Evolutionary conservation across 768 basidiomycete species (phyloP).

Genomic region (Austroboletus festivus): DNA sequence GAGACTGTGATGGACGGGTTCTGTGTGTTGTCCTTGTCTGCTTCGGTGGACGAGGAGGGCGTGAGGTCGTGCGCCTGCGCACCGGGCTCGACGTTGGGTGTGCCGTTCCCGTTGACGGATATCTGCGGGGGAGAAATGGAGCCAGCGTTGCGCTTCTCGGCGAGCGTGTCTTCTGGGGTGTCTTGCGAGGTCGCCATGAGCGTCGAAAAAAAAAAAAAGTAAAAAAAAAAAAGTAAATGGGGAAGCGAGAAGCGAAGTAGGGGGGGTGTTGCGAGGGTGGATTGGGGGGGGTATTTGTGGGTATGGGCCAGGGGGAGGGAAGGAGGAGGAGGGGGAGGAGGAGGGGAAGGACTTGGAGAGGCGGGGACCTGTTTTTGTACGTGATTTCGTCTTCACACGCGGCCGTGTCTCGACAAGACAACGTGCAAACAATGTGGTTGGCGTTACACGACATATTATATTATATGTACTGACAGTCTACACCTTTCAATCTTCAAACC

Average conservation of each 20-base stretch:
- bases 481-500: too few species aligned
- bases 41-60: constrained; percentile 32
- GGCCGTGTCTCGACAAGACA: constrained; percentile 9
- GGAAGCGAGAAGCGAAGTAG: too few species aligned
- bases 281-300: constrained; percentile 25
- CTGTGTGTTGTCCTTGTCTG: constrained; percentile 36
- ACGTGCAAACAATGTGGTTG: constrained; percentile 29
- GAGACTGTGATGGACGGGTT: constrained; percentile 35
- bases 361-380: constrained; percentile 28
- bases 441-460: constrained; percentile 1
- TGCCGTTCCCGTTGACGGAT: constrained; percentile 27
- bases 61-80: constrained; percentile 30
- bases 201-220: constrained; percentile 4
- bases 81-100: constrained; percentile 16
- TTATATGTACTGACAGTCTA: not conserved
- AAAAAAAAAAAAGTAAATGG: too few species aligned
- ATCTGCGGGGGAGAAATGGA: constrained; percentile 16
- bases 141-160: constrained; percentile 22
- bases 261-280: too few species aligned
- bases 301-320: constrained; percentile 29
- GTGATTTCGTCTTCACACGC: constrained; percentile 30
- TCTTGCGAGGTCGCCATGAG: constrained; percentile 25
- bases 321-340: constrained; percentile 6
- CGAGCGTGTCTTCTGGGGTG: constrained; percentile 15
- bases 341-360: constrained; percentile 15